Conservation (phyloP, 2,329 filamentous ascomycete species). For the Cladosporium sphaerospermum region DNA sequence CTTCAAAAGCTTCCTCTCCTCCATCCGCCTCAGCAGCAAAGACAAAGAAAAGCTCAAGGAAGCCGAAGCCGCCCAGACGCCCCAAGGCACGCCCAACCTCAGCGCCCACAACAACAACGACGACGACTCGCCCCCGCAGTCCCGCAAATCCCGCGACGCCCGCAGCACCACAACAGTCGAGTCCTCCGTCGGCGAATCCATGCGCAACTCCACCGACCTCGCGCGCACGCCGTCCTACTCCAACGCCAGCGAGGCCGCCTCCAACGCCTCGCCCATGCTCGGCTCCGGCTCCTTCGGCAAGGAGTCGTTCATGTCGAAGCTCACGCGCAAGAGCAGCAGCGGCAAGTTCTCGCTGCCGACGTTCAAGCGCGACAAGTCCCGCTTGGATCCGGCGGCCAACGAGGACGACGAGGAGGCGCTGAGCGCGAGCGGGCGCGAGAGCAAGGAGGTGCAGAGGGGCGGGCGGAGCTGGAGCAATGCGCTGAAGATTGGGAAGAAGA, state of each 20-base stretch:
- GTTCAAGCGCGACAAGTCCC: slow-evolving; percentile 33
- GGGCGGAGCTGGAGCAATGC: slow-evolving; percentile 40
- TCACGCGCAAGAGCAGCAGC: slow-evolving; percentile 42
- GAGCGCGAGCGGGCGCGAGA: slow-evolving; percentile 15
- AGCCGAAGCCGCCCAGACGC: slow-evolving; percentile 12
- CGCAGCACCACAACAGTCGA: slow-evolving; percentile 33
- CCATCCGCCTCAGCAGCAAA: slow-evolving; percentile 34
- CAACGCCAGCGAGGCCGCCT: slow-evolving; percentile 35
- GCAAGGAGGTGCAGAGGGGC: slow-evolving; percentile 19
- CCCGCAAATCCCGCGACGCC: slow-evolving; percentile 40
- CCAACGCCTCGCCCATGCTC: slow-evolving; percentile 27
- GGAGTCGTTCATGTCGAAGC: slow-evolving; percentile 45
- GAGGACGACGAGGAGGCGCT: slow-evolving; percentile 35
- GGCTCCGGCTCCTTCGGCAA: slow-evolving; percentile 31
- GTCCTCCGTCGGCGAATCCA: slow-evolving; percentile 24
- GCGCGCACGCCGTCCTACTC: slow-evolving; percentile 30
- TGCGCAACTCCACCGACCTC: slow-evolving; percentile 24
- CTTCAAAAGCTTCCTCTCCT: slow-evolving; percentile 65
- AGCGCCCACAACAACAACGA: slow-evolving; percentile 7
- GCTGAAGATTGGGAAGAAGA: slow-evolving; percentile 35
- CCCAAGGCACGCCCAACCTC: slow-evolving; percentile 7
- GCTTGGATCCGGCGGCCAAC: slow-evolving; percentile 21
- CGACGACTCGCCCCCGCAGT: slow-evolving; percentile 31
- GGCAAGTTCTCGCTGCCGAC: slow-evolving; percentile 38
- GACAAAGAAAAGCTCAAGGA: slow-evolving; percentile 31